Evolutionary conservation across 2,329 filamentous ascomycete genomes (phyloP).

Genomic region (Lasiodiplodia hormozganensis): DNA sequence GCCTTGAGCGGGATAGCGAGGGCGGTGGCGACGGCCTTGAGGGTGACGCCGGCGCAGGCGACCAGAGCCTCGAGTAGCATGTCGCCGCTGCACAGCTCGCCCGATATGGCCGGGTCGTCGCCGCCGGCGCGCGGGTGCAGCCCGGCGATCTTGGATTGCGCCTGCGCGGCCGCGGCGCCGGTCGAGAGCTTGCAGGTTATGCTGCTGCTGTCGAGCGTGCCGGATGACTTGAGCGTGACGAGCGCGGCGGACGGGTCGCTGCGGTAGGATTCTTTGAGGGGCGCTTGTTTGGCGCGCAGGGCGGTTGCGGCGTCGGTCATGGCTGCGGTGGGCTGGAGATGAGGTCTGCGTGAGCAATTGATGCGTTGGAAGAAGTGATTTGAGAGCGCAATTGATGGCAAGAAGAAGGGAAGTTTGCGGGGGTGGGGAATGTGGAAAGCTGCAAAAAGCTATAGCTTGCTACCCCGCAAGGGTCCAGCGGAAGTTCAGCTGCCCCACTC

Average conservation of each 20-base stretch:
- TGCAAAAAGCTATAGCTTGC: background rate
- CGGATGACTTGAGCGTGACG: constrained; percentile 54
- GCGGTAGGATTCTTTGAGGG: constrained; percentile 56
- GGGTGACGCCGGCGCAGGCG: constrained; percentile 59
- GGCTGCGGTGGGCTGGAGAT: background rate
- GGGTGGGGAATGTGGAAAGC: background rate
- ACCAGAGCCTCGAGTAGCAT: constrained; percentile 60
- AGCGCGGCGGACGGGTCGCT: constrained; percentile 53
- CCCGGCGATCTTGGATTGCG: constrained; percentile 43
- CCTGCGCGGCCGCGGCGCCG: constrained; percentile 47
- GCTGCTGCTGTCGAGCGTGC: constrained; percentile 52
- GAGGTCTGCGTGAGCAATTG: background rate
- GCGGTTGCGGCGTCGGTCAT: constrained; percentile 33
- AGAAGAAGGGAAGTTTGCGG: background rate
- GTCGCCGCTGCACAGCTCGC: constrained; percentile 58
- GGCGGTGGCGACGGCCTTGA: constrained; percentile 59
- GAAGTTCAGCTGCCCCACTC: constrained; percentile 11
- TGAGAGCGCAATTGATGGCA: background rate
- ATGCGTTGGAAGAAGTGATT: background rate
- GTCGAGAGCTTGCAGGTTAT: constrained; percentile 58
- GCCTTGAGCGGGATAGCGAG: constrained; percentile 52
- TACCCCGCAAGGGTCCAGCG: constrained; percentile 24
- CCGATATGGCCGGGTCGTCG: constrained; percentile 46
- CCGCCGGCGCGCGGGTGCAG: constrained; percentile 58
- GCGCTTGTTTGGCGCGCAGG: constrained; percentile 57